Conservation (phyloP, 1,284 basidiomycete genomes). For the Papiliotrema terrestris region DNA sequence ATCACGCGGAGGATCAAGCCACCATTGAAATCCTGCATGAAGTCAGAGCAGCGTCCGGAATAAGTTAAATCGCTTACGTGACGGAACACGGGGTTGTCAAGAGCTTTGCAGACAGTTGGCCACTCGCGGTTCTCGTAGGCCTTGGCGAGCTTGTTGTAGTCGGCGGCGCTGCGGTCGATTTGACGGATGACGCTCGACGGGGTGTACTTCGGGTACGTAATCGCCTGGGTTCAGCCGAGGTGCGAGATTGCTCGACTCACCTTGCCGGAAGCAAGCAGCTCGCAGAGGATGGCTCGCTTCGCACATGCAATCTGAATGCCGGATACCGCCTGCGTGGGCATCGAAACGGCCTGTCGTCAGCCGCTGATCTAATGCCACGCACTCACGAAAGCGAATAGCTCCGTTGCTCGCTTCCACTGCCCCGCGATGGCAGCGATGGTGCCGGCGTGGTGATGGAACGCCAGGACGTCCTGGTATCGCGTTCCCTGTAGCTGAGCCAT, state of each 20-base stretch:
- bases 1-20: constrained; percentile 33
- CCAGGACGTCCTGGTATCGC: constrained; percentile 35
- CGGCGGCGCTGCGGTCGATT: constrained; percentile 26
- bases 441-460: constrained; percentile 44
- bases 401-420: constrained; percentile 25
- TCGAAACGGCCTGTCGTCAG: constrained; percentile 26
- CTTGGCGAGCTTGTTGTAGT: constrained; percentile 35
- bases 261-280: constrained; percentile 34
- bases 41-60: neutral
- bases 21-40: constrained; percentile 33
- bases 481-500: constrained; percentile 4
- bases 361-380: neutral
- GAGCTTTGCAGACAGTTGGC: constrained; percentile 3
- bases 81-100: no score
- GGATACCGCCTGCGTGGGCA: constrained; percentile 30
- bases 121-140: constrained; percentile 32
- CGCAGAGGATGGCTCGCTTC: constrained; percentile 43
- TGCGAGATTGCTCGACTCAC: constrained; percentile 9
- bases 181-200: constrained; percentile 18
- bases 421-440: constrained; percentile 25
- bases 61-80: no score
- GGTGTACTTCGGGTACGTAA: constrained; percentile 32
- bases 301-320: constrained; percentile 40
- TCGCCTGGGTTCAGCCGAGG: constrained; percentile 5
- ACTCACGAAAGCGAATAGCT: constrained; percentile 31